Base-by-base conservation (phyloP, 768 basidiomycete species). In the Tricholoma matsutake region DNA sequence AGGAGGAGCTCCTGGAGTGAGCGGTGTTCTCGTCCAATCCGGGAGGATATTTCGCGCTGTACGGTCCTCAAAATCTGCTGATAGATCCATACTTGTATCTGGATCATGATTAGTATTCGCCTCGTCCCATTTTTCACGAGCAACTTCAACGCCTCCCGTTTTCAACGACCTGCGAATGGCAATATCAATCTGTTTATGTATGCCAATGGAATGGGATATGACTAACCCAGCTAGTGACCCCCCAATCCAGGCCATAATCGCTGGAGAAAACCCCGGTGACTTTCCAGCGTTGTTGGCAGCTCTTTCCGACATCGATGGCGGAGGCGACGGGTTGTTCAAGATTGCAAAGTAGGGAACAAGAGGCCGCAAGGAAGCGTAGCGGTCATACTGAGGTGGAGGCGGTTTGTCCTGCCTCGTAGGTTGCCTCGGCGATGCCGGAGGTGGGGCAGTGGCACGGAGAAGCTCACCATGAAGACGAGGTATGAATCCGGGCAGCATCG, bases 401-500 rank as follows among this genome's bases (percentile, higher is more conserved):
- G 78, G 73, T 62, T 72, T 71, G 22, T 75, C 75, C 3, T 76
- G 73, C 47, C 75, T 76, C 22, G 71, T 70, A 9, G 76, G 72
- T 1, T 76, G 74, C 25, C 74, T 75, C 2, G 76, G 58, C 2
- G 74, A 53, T 20, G 58, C 18, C 8, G 65, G 59, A 2, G 80
- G 75, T 2, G 81, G 72, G 4, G 78, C 75, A 25, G 94, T 79
- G 6, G 83, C 81, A 2, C 84, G 84, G 13, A 94, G 65, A 29
- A 98, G 81, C 68, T 96, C 89, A 1, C 80, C 73, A 31, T 92
- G 89, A n/a, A 98, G 80, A 6, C 97, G 87, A 5, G 91, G 87
- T 47, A 96, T 92, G 73, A 98, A 96, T 0, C 94, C 94, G 1
- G 96, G 94, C 8, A 98, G 75, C 87, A 93, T 93, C 3, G 91